A percentile compares a stretch with the other conserved stretches of the same genome.
phyloP scores from a whole-genome alignment of 176 grass and related monocot genomes.

The Carex pumila region DNA sequence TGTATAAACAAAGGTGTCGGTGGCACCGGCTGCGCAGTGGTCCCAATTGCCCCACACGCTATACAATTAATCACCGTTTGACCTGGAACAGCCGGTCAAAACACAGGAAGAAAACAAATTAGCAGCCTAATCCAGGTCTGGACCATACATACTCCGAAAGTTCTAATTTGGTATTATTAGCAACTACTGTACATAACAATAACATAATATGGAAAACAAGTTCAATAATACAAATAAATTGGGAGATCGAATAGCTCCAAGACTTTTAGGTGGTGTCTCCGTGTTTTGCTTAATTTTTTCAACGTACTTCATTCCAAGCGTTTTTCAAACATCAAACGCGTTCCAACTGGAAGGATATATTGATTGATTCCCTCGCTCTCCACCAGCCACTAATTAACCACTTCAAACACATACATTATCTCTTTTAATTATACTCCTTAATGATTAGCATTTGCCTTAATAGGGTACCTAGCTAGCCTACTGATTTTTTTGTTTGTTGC shows the following conservation, averaged over 20 bases:
- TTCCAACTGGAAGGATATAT: neutral
- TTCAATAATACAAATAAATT: neutral
- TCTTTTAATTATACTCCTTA: too few relatives aligned
- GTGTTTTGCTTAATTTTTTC: neutral
- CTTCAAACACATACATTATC: neutral
- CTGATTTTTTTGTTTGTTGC: too few relatives aligned
- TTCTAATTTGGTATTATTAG: neutral
- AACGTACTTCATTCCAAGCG: neutral
- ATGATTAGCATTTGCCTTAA: too few relatives aligned
- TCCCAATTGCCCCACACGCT: neutral
- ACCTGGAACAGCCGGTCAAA: neutral
- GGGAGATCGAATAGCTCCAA: neutral
- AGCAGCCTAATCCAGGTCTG: neutral
- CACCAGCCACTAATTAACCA: neutral
- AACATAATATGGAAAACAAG: too few relatives aligned
- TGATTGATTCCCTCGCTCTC: neutral
- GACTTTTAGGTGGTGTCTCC: slow-evolving; percentile 7
- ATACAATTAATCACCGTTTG: too few relatives aligned
- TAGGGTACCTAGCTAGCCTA: too few relatives aligned
- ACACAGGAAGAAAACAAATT: neutral
- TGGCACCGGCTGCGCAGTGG: neutral
- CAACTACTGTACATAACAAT: too few relatives aligned
- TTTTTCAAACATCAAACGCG: slow-evolving; percentile 3
- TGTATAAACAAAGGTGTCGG: neutral
- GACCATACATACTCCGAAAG: neutral